Percentiles rank a stretch among this genome's conserved stretches.
These are phyloP conservation scores for Cymbidium sinense DNA, from an alignment of 106 monocot genomes.

Conservation along the genomic window DNA sequence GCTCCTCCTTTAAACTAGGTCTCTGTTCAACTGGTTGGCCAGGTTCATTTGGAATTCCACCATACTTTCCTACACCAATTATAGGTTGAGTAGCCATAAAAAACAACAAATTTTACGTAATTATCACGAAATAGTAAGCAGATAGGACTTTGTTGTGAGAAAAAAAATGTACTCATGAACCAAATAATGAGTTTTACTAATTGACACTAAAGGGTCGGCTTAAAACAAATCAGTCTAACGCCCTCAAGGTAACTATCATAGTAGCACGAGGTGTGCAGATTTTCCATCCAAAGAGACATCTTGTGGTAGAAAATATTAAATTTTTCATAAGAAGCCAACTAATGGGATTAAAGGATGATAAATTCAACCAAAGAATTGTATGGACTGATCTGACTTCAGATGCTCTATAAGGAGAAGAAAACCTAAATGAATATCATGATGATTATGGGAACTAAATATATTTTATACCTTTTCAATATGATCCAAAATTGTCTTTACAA, in stretches of 20 bases:
- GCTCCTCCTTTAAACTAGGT: conserved; percentile 16
- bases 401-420: too few relatives aligned
- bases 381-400: too few relatives aligned
- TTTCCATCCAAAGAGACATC: neutral
- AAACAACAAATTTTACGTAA: neutral
- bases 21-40: conserved; percentile 9
- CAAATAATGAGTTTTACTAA: neutral
- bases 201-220: neutral
- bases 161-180: neutral
- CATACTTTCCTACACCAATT: conserved; percentile 20
- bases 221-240: neutral
- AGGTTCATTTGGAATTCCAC: conserved; percentile 5
- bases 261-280: neutral
- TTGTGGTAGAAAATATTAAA: neutral
- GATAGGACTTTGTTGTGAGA: neutral
- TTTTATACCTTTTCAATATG: neutral
- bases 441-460: too few relatives aligned
- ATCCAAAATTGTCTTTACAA: neutral
- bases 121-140: neutral
- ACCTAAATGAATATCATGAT: too few relatives aligned
- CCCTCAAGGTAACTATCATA: neutral
- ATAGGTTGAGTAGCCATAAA: neutral
- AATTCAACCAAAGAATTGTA: neutral
- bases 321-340: neutral
- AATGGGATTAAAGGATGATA: neutral